phyloP scores from a whole-genome alignment of 352 stramenopile species.

The Globisporangium paddicum region DNA sequence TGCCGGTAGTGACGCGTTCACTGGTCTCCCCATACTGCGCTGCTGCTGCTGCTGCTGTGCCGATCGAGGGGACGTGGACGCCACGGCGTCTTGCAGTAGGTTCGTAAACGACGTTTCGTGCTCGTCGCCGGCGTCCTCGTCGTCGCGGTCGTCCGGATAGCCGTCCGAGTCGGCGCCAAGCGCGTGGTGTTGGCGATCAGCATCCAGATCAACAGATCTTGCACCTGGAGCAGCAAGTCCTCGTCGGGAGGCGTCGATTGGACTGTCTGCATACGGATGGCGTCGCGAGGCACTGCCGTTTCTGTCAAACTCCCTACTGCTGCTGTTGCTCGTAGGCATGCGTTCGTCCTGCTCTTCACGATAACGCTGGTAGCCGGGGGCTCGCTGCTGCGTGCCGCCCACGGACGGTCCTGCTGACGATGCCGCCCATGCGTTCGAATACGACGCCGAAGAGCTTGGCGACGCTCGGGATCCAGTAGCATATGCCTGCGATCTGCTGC shows the following conservation, averaged over 20 bases:
- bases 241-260: not conserved
- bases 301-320: slow-evolving; percentile 1
- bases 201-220: not conserved
- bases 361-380: not conserved
- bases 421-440: slow-evolving; percentile 5
- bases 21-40: slow-evolving; percentile 1
- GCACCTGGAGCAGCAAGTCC: not conserved
- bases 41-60: not conserved
- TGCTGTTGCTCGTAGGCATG: not conserved
- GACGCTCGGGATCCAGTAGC: not conserved
- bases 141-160: not conserved
- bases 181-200: not conserved
- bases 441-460: not conserved
- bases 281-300: not conserved
- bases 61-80: not conserved
- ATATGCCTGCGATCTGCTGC: slow-evolving; percentile 2
- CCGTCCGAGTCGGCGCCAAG: not conserved
- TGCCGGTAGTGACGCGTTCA: not conserved
- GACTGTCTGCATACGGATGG: not conserved
- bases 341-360: slow-evolving; percentile 6
- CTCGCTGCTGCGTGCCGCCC: not conserved
- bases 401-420: not conserved
- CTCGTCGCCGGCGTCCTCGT: not conserved
- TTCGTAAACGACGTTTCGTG: slow-evolving; percentile 13
- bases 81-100: slow-evolving; percentile 8